Evolutionary conservation across 306 rosid genomes (phyloP).

Genomic region (Acacia melanoxylon): DNA sequence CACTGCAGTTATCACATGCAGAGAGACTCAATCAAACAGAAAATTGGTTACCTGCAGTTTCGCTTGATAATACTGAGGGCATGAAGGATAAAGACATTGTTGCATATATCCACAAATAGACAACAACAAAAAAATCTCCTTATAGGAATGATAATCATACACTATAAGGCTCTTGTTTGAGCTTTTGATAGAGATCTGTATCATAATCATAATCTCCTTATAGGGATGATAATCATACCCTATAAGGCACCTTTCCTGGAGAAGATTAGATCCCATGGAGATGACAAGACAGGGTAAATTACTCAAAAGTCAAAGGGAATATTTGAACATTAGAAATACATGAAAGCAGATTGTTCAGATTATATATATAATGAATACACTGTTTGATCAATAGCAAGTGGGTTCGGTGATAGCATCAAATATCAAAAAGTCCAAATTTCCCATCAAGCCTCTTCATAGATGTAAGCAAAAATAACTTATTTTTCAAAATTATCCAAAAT

Average conservation of each 20-base stretch:
- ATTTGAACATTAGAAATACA: neutral
- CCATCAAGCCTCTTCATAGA: neutral
- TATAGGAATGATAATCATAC: neutral
- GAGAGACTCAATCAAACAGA: slow-evolving; percentile 12
- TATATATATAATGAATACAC: neutral
- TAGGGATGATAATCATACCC: neutral
- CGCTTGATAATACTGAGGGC: slow-evolving; percentile 12
- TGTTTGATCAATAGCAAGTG: slow-evolving; percentile 10
- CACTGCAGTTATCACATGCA: slow-evolving; percentile 51
- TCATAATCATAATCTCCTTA: neutral
- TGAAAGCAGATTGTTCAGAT: slow-evolving; percentile 5
- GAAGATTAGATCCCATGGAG: slow-evolving; percentile 4
- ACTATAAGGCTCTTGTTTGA: neutral
- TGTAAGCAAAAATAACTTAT: no score
- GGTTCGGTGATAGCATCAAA: neutral
- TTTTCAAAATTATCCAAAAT: neutral
- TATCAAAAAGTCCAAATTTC: neutral
- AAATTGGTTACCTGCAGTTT: neutral
- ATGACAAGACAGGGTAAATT: slow-evolving; percentile 2
- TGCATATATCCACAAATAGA: neutral
- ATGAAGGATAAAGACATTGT: slow-evolving; percentile 21
- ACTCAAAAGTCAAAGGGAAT: neutral
- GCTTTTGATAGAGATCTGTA: neutral
- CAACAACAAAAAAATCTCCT: neutral
- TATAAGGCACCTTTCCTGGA: neutral